These are phyloP conservation scores for Yamadazyma sp. DNA, from an alignment of 1,139 yeast genomes.

Conservation along the genomic window DNA sequence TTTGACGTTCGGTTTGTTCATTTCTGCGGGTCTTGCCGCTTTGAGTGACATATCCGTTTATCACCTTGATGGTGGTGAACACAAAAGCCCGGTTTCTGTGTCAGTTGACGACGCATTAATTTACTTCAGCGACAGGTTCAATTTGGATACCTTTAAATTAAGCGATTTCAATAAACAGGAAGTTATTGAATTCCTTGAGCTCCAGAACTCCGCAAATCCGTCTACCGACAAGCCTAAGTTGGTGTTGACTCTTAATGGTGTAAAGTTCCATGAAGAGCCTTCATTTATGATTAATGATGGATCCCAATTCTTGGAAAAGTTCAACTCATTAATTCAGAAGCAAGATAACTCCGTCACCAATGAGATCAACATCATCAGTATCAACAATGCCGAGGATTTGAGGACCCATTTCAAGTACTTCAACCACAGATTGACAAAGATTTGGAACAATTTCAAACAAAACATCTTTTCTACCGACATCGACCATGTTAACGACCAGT, in stretches of 20 bases:
- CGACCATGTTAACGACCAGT: constrained; percentile 35
- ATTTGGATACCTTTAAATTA: constrained; percentile 28
- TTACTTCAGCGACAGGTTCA: constrained; percentile 40
- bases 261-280: constrained; percentile 4
- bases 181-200: constrained; percentile 27
- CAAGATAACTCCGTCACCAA: constrained; percentile 25
- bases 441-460: constrained; percentile 31
- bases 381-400: constrained; percentile 20
- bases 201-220: constrained; percentile 16
- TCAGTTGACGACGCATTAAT: constrained; percentile 22
- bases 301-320: constrained; percentile 1
- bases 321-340: constrained; percentile 7
- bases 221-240: constrained; percentile 26
- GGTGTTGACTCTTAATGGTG: constrained; percentile 40
- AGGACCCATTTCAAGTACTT: constrained; percentile 32
- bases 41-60: constrained; percentile 6
- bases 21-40: constrained; percentile 3
- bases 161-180: constrained; percentile 25
- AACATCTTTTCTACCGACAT: constrained; percentile 7
- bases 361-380: constrained; percentile 34
- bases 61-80: constrained; percentile 5
- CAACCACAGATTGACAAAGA: constrained; percentile 28
- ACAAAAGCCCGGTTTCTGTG: constrained; percentile 2
- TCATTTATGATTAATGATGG: constrained; percentile 6
- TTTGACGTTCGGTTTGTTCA: constrained; percentile 2